A percentile compares a stretch with the other conserved stretches of the same genome.
Evolutionary conservation across 2,329 filamentous ascomycete species (phyloP).

Genomic region (Fusarium tricinctum): DNA sequence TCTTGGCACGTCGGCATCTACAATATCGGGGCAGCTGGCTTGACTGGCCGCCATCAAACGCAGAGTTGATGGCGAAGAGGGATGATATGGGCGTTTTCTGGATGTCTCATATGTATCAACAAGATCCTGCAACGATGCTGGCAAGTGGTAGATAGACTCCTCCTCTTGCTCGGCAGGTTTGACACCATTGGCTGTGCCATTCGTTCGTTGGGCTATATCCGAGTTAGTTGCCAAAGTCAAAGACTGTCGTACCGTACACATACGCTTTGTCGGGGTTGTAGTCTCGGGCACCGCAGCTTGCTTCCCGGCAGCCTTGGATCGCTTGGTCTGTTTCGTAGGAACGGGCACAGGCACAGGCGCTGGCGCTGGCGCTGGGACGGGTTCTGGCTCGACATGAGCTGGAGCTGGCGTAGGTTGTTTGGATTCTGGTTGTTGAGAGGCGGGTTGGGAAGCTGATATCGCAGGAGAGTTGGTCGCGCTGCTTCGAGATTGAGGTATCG

Average conservation of each 20-base stretch:
- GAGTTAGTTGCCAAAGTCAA: conserved; percentile 22
- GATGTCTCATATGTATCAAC: conserved; percentile 91
- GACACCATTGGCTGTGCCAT: conserved; percentile 67
- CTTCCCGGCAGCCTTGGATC: conserved; percentile 62
- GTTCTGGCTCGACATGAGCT: conserved; percentile 46
- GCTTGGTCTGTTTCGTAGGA: conserved; percentile 54
- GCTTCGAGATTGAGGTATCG: conserved; percentile 68
- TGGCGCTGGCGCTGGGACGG: conserved; percentile 40
- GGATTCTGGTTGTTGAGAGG: conserved; percentile 54
- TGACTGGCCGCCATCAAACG: conserved; percentile 83
- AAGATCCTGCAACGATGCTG: conserved; percentile 88
- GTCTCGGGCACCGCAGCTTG: conserved; percentile 59
- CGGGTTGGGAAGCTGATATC: conserved; percentile 63
- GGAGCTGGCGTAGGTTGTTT: conserved; percentile 52
- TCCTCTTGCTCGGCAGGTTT: conserved; percentile 67
- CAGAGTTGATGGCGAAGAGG: conserved; percentile 75
- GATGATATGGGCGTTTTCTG: conserved; percentile 75
- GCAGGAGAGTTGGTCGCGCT: conserved; percentile 70
- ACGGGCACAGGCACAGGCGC: conserved; percentile 49
- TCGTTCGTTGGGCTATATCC: conserved; percentile 59
- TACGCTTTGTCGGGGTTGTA: conserved; percentile 63
- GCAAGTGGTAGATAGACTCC: conserved; percentile 93
- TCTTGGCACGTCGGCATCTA: conserved; percentile 85
- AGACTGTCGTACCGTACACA: conserved; percentile 8
- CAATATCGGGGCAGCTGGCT: conserved; percentile 77